Evolutionary conservation across 768 basidiomycete genomes (phyloP).

Genomic region (Hericium erinaceus): DNA sequence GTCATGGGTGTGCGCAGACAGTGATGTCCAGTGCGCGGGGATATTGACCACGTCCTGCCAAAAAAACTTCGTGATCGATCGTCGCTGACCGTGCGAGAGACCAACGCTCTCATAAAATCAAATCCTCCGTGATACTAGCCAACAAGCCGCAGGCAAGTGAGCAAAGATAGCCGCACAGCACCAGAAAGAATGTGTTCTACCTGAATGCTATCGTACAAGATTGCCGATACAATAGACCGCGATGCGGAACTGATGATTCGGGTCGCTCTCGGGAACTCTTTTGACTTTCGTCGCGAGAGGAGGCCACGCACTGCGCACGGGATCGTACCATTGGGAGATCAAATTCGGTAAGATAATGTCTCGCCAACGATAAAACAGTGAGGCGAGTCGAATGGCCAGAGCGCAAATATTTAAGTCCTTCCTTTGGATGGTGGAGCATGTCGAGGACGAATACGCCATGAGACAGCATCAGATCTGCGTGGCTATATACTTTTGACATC

Average conservation of each 20-base stretch:
- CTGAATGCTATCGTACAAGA: slow-evolving; percentile 1
- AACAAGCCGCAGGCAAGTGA: too few species aligned
- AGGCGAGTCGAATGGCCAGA: slow-evolving; percentile 18
- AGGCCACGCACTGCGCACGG: slow-evolving; percentile 6
- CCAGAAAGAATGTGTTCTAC: neutral
- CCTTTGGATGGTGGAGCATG: slow-evolving; percentile 6
- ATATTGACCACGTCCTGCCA: too few species aligned
- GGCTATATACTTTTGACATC: neutral
- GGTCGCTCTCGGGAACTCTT: slow-evolving; percentile 13
- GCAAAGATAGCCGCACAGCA: neutral
- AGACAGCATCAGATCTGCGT: slow-evolving; percentile 14
- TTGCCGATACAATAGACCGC: too few species aligned
- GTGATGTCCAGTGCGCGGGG: too few species aligned
- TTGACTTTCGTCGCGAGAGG: neutral
- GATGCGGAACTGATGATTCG: slow-evolving; percentile 8
- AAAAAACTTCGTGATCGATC: too few species aligned
- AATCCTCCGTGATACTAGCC: neutral
- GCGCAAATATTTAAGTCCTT: slow-evolving; percentile 21
- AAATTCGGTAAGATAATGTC: slow-evolving; percentile 20
- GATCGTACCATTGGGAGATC: slow-evolving; percentile 15
- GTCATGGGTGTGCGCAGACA: too few species aligned
- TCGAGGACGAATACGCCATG: slow-evolving; percentile 18
- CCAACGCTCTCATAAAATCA: neutral
- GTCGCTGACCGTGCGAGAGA: too few species aligned
- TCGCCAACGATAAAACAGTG: slow-evolving; percentile 25